Conservation (phyloP, 2,329 filamentous ascomycete genomes). For the Alternaria burnsii region DNA sequence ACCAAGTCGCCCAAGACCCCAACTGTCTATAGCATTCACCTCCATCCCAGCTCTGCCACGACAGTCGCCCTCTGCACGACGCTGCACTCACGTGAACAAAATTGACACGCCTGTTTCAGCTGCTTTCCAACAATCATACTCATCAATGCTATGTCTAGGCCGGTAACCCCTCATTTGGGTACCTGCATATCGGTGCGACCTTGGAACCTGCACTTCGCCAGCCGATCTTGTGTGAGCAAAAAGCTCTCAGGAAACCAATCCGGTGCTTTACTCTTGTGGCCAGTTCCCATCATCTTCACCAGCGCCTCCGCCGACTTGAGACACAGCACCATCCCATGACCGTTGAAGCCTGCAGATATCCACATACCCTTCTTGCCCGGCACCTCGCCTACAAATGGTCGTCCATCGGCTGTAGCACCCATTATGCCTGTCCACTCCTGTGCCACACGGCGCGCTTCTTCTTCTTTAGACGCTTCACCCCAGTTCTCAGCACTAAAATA, state of each 20-base stretch:
- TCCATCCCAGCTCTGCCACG: background rate
- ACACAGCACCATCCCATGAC: constrained; percentile 71
- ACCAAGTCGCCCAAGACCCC: background rate
- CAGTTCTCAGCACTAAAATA: constrained; percentile 61
- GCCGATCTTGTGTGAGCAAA: constrained; percentile 57
- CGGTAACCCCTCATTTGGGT: background rate
- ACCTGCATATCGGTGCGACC: constrained; percentile 1
- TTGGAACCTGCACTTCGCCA: constrained; percentile 39
- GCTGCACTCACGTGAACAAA: background rate
- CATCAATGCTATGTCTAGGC: constrained; percentile 55
- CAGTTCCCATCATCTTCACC: constrained; percentile 61
- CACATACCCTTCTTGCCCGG: constrained; percentile 59
- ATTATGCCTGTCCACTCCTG: constrained; percentile 62
- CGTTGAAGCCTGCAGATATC: constrained; percentile 69
- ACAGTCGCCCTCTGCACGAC: background rate
- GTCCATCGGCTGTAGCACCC: constrained; percentile 60
- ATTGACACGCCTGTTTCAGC: background rate
- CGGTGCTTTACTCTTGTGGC: constrained; percentile 41
- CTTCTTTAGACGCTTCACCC: constrained; percentile 38
- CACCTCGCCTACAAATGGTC: constrained; percentile 58
- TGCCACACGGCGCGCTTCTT: constrained; percentile 37
- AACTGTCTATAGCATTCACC: background rate
- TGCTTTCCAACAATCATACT: constrained; percentile 51
- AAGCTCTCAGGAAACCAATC: constrained; percentile 66
- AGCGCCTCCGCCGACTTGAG: constrained; percentile 68